phyloP scores from a whole-genome alignment of 176 grass and related monocot genomes.

The Oryza punctata region DNA sequence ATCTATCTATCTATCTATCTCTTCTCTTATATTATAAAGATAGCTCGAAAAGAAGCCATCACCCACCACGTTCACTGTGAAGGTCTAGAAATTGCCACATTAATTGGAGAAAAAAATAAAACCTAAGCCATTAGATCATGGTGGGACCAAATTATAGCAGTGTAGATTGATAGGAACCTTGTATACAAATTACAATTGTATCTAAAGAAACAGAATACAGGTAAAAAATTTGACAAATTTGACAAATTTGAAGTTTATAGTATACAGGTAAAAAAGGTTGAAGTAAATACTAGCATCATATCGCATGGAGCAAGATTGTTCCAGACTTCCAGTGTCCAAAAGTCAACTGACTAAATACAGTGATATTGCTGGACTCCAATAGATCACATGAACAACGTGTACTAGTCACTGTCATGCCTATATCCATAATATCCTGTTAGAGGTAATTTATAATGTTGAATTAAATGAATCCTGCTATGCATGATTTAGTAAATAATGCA shows the following conservation, averaged over 20 bases:
- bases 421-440: not conserved
- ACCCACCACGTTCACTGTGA: too few relatives aligned
- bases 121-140: too few relatives aligned
- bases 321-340: not conserved
- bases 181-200: too few relatives aligned
- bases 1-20: too few relatives aligned
- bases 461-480: not conserved
- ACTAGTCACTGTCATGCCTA: not conserved
- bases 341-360: not conserved
- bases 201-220: not conserved
- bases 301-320: not conserved
- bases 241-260: not conserved
- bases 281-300: conserved; percentile 4
- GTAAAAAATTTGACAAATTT: not conserved
- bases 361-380: conserved; percentile 6
- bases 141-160: too few relatives aligned
- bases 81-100: too few relatives aligned
- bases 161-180: too few relatives aligned
- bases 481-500: not conserved
- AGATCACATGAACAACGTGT: not conserved
- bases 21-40: too few relatives aligned
- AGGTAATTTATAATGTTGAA: not conserved
- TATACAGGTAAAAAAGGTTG: not conserved
- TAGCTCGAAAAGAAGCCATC: too few relatives aligned
- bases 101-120: too few relatives aligned